Base-by-base conservation (phyloP, 208 protist genomes). In the Acanthamoeba sp. region DNA sequence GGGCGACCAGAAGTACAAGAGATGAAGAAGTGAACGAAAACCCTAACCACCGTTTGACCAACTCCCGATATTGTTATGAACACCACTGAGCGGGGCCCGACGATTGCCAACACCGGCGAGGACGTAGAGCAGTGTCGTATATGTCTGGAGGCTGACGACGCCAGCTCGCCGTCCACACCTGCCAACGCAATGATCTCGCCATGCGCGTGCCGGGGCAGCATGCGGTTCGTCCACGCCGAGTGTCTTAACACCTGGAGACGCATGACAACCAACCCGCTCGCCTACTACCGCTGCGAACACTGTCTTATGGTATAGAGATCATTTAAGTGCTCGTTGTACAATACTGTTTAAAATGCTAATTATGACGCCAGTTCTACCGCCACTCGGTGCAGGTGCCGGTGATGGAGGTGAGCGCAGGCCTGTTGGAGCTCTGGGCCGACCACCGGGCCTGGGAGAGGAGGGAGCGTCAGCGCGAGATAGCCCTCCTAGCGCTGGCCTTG, bases 281-380 rank as follows among this genome's bases (percentile, higher is more conserved):
- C 36, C 38, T 80, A 80, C 36, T 80, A 80, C 69, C 69, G 69
- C 69, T 80, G 69, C 38, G 69, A 80, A 24, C 69, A 80, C 38
- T 80, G 69, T 36, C 38, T 80, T 20, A 80, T 36, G 12, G 69
- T 80, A 80, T n/a, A n/a, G n/a, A n/a, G n/a, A n/a, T n/a, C n/a
- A n/a, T n/a, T n/a, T n/a, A n/a, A n/a, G n/a, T n/a, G n/a, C n/a
- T n/a, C n/a, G n/a, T n/a, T n/a, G n/a, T n/a, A n/a, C n/a, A n/a
- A n/a, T n/a, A n/a, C n/a, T n/a, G n/a, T n/a, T n/a, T n/a, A 62
- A 62, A 22, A 62, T 62, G 22, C 55, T 62, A 12, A 62, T 62
- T n/a, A n/a, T 76, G 66, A 4, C 36, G 18, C 6, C 69, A 80
- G 69, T 80, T 80, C 38, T 80, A 80, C 24, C 32, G 69, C 34